A percentile compares a stretch with the other conserved stretches of the same genome.
These are phyloP conservation scores for Alternaria viburni DNA, from an alignment of 2,329 filamentous ascomycete genomes.

Conservation along the genomic window DNA sequence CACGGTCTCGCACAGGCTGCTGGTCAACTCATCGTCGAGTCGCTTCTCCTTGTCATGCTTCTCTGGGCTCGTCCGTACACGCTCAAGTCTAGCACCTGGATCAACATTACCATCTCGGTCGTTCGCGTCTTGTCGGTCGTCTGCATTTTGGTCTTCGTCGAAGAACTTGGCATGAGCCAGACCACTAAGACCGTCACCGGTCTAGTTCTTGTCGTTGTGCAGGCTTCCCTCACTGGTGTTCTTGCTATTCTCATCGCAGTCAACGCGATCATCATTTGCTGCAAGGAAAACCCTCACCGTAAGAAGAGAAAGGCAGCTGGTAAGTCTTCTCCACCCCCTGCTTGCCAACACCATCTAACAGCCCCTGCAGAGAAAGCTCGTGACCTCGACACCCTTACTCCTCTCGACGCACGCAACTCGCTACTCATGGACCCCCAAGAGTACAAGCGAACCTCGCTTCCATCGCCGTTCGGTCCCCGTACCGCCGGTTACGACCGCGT, in stretches of 20 bases:
- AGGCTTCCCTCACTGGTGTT: slow-evolving; percentile 80
- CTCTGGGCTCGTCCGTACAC: slow-evolving; percentile 87
- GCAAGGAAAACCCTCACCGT: slow-evolving; percentile 88
- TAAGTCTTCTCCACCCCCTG: slow-evolving; percentile 57
- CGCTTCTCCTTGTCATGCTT: slow-evolving; percentile 77
- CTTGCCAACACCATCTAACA: slow-evolving; percentile 33
- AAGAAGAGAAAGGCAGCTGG: slow-evolving; percentile 87
- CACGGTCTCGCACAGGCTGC: slow-evolving; percentile 82
- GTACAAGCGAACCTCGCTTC: slow-evolving; percentile 49
- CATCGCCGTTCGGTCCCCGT: slow-evolving; percentile 37
- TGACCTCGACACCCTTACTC: slow-evolving; percentile 82
- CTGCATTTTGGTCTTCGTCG: slow-evolving; percentile 91
- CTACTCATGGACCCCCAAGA: slow-evolving; percentile 72
- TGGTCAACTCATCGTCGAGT: slow-evolving; percentile 81
- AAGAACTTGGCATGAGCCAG: slow-evolving; percentile 86
- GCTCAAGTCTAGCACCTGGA: slow-evolving; percentile 84
- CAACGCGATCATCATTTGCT: slow-evolving; percentile 83
- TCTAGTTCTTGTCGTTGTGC: slow-evolving; percentile 90
- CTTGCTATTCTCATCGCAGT: slow-evolving; percentile 87
- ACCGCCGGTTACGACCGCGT: slow-evolving; percentile 46
- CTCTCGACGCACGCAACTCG: slow-evolving; percentile 85
- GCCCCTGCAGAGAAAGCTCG: slow-evolving; percentile 71
- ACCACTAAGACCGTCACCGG: slow-evolving; percentile 95
- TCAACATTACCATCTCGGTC: slow-evolving; percentile 90
- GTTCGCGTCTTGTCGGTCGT: slow-evolving; percentile 87